These are phyloP conservation scores for Agrostemma githago DNA, from an alignment of 148 eudicot species.

Conservation along the genomic window DNA sequence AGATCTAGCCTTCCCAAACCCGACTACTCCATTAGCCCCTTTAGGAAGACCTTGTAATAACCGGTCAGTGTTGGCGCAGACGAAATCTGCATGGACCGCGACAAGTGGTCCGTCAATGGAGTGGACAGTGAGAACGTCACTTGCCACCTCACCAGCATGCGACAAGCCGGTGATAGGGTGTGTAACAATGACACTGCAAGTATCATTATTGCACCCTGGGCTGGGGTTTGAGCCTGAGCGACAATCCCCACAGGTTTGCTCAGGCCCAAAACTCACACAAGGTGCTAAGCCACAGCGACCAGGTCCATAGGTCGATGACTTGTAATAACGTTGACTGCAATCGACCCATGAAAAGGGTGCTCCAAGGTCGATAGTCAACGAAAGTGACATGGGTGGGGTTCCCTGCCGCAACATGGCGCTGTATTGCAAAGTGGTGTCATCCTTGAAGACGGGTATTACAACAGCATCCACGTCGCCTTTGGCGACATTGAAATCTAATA, in stretches of 20 bases:
- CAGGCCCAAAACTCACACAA: constrained; percentile 12
- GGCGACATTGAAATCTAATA: neutral
- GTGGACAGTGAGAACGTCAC: constrained; percentile 35
- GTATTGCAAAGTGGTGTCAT: constrained; percentile 18
- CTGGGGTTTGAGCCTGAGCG: constrained; percentile 14
- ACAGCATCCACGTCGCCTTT: constrained; percentile 3
- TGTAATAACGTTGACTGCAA: constrained; percentile 12
- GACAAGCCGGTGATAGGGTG: constrained; percentile 39
- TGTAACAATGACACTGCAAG: constrained; percentile 41
- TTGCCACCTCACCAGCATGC: constrained; percentile 34
- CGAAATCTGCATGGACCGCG: constrained; percentile 30
- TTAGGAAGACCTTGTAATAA: constrained; percentile 41
- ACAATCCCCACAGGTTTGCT: constrained; percentile 15
- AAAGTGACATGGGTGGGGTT: constrained; percentile 3
- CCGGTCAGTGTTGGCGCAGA: constrained; percentile 33
- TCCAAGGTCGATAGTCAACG: constrained; percentile 13
- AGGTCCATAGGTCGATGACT: constrained; percentile 10
- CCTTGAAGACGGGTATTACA: constrained; percentile 16
- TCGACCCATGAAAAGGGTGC: constrained; percentile 12
- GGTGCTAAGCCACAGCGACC: constrained; percentile 11
- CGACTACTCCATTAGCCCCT: constrained; percentile 43
- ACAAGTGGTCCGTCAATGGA: constrained; percentile 47
- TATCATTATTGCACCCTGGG: constrained; percentile 49
- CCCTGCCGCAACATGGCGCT: constrained; percentile 7
- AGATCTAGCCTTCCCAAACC: constrained; percentile 44